Conservation (phyloP, 805 yeast genomes). For the Suhomyces faveliae region DNA sequence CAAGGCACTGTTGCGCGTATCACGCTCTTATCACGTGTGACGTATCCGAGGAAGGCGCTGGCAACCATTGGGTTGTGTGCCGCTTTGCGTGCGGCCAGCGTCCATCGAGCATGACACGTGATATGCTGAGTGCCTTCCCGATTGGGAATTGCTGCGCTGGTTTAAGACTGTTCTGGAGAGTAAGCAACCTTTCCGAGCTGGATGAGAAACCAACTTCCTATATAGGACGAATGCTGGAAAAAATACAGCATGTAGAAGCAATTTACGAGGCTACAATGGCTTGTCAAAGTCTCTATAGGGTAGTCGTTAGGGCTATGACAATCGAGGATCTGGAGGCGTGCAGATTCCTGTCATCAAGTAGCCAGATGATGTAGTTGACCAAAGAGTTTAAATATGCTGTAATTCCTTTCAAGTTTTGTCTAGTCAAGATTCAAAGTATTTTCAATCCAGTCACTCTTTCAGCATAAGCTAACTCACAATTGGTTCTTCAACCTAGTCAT, state of each 20-base stretch:
- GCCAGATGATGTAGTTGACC: background rate
- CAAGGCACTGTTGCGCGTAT: background rate
- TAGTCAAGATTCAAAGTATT: background rate
- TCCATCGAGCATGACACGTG: background rate
- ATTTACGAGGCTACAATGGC: background rate
- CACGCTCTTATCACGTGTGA: too few species aligned
- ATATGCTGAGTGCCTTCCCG: background rate
- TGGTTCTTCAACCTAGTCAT: conserved; percentile 1
- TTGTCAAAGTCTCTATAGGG: background rate
- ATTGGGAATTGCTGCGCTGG: conserved; percentile 1
- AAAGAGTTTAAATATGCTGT: background rate
- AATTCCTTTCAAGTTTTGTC: background rate
- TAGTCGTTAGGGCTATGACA: background rate
- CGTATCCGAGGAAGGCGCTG: background rate
- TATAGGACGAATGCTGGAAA: background rate
- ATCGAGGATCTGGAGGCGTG: background rate
- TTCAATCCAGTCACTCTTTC: background rate
- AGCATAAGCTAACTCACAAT: background rate
- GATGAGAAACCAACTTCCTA: background rate
- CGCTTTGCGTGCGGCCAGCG: background rate
- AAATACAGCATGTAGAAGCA: background rate
- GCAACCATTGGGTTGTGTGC: background rate
- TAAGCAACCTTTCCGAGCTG: background rate
- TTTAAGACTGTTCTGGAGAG: background rate
- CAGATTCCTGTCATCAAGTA: background rate